Evolutionary conservation across 495 filamentous ascomycete genomes (phyloP).

Genomic region (Umbilicaria muhlenbergii): DNA sequence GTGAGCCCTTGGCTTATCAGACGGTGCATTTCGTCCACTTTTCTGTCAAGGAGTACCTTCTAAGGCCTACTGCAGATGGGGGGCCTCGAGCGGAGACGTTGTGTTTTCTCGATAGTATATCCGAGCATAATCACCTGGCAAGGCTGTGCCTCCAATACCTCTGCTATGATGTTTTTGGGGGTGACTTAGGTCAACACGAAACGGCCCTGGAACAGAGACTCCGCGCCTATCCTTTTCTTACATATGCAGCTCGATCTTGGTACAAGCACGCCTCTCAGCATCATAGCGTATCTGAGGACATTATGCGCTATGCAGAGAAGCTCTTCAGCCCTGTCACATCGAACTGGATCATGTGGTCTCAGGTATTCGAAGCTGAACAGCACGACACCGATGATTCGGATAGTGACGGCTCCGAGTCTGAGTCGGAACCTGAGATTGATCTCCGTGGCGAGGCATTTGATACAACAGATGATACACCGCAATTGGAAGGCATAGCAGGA

Average conservation of each 20-base stretch:
- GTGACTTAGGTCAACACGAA: background rate
- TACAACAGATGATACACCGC: background rate
- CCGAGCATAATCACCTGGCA: constrained; percentile 7
- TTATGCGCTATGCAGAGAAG: constrained; percentile 2
- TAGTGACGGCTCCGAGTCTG: background rate
- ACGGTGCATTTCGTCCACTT: constrained; percentile 16
- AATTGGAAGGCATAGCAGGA: background rate
- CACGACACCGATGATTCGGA: background rate
- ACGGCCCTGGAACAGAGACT: background rate
- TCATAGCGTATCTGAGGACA: constrained; percentile 3
- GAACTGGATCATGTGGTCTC: constrained; percentile 9
- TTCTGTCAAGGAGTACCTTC: constrained; percentile 14
- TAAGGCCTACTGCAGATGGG: background rate
- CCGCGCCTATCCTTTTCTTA: constrained; percentile 5
- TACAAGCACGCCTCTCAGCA: constrained; percentile 3
- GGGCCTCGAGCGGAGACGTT: background rate
- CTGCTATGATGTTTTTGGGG: constrained; percentile 9
- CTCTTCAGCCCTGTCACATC: constrained; percentile 8
- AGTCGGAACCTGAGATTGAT: background rate
- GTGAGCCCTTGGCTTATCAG: constrained; percentile 1
- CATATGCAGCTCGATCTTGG: constrained; percentile 7
- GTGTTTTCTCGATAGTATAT: constrained; percentile 2
- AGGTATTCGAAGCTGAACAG: constrained; percentile 5
- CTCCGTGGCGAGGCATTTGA: too few relatives aligned
- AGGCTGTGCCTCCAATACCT: constrained; percentile 8